Base-by-base conservation (phyloP, 2,329 filamentous ascomycete species). In the Rutstroemia sydowiana region DNA sequence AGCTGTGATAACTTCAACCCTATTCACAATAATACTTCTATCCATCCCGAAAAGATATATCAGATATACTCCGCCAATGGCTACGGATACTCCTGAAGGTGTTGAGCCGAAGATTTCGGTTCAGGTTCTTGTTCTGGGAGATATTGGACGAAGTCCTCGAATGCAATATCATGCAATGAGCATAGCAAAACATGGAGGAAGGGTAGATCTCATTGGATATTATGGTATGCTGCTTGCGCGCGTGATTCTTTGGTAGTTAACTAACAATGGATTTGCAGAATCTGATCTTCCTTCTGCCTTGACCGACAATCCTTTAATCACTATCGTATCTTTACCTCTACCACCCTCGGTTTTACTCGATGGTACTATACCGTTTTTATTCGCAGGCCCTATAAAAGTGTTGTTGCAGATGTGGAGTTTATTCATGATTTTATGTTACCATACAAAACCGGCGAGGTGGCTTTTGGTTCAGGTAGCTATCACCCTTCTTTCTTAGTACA, bases 101-200 rank as follows among this genome's bases (percentile, higher is more conserved):
- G 45, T 52, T 54, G 59, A 62, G 49, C 55, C 59, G 59, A 70
- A 75, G 53, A 70, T 73, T 32, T 77, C 75, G 0, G 78, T 92
- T 40, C 89, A 95, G 69, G 81, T 98, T 48, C 77, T 98, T 14
- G 93, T 98, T 16, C 78, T 98, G 26, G 93, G 93, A 41, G 93
- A 98, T 65, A 91, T 98, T 67, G 93, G 93, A 36, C 82, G 91
- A 42, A 97, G 92, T 66, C 93, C 93, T 45, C 88, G 93, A 52
- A 98, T 98, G 92, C 91, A 97, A 66, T 97, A 98, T 63, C 93
- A 98, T 77, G 92, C 92, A 18, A 74, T 95, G 60, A 97, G 92
- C 67, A 83, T 97, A 63, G 88, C 89, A 37, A 87, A 84, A 62
- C 83, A 90, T 64, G 88, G 88, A 21, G 85, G 83, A 6, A 76